Evolutionary conservation across 305 asterid species (phyloP), one percentile per base, ranked within the genome.

Genomic region (Nicotiana rustica): DNA sequence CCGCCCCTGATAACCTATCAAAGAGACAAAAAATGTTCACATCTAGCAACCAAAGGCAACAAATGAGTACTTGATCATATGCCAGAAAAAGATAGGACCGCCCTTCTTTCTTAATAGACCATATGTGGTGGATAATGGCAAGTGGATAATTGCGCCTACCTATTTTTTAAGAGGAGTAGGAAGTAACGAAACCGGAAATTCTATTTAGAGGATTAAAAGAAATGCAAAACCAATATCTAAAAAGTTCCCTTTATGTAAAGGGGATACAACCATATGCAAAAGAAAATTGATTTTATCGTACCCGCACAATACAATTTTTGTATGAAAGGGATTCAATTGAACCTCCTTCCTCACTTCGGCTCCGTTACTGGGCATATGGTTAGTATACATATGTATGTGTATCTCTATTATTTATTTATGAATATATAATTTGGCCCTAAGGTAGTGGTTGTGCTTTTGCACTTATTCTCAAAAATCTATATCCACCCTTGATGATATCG

Each of bases 41-140:
- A 49, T 73, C 41, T 73, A 7, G 64, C 79, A 73, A 71, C 79
- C 38, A 76, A 76, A 52, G 47, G 29, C 66, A 55, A 76, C 80
- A 76, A 76, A 29, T 15, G 61, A 29, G 80, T 55, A 76, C 80
- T 76, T 76, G 80, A 8, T 25, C 64, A 49, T 76, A 17, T 4
- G 80, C 15, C 13, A 55, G n/a, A 12, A 75, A 76, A 31, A 29
- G 15, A 55, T 55, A 15, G 80, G 80, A 55, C 80, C 80, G 31
- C 80, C 1, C 4, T 52, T 31, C 68, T 18, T 5, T 67, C 5
- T 75, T 10, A 76, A 17, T 17, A 15, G 44, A 55, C 80, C 49
- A 55, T 66, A 55, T 15, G 61, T 17, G 80, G 80, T 76, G 80
- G 80, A 55, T 4, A 15, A 52, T 13, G 17, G 55, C 8, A 25